These are phyloP conservation scores for Beauveria bassiana DNA, from an alignment of 2,329 filamentous ascomycete genomes.

Conservation along the genomic window DNA sequence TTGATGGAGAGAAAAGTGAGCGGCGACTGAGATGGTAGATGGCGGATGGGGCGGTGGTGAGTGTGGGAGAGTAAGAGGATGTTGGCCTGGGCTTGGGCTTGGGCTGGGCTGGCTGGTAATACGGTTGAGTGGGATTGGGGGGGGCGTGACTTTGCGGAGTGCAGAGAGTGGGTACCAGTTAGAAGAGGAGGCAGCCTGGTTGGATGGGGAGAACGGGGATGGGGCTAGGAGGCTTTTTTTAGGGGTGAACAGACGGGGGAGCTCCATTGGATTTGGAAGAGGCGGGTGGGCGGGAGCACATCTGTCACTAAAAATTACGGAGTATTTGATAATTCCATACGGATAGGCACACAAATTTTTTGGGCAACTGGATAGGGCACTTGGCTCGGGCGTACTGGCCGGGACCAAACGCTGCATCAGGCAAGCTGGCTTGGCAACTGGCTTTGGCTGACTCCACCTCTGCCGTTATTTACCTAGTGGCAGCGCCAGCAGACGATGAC, in stretches of 20 bases:
- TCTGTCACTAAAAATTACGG: neutral
- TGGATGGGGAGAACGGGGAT: neutral
- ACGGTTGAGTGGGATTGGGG: neutral
- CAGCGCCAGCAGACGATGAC: neutral
- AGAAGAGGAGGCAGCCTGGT: neutral
- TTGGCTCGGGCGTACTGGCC: neutral
- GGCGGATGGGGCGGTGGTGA: constrained; percentile 2
- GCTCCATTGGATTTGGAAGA: neutral
- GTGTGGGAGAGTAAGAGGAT: neutral
- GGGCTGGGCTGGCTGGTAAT: neutral
- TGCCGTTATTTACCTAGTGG: neutral
- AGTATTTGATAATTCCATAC: neutral
- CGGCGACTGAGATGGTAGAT: neutral
- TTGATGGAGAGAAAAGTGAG: constrained; percentile 2
- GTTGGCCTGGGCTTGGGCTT: neutral
- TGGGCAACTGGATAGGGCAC: neutral
- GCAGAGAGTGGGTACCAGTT: constrained; percentile 3
- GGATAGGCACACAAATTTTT: no score
- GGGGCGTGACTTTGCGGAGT: constrained; percentile 11
- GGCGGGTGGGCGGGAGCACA: neutral
- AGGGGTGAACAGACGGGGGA: neutral
- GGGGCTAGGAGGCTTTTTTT: neutral
- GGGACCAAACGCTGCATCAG: no score
- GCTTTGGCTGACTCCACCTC: neutral
- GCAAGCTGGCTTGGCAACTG: no score